Evolutionary conservation across 106 monocot species (phyloP).

Genomic region (Dendrobium huoshanense): DNA sequence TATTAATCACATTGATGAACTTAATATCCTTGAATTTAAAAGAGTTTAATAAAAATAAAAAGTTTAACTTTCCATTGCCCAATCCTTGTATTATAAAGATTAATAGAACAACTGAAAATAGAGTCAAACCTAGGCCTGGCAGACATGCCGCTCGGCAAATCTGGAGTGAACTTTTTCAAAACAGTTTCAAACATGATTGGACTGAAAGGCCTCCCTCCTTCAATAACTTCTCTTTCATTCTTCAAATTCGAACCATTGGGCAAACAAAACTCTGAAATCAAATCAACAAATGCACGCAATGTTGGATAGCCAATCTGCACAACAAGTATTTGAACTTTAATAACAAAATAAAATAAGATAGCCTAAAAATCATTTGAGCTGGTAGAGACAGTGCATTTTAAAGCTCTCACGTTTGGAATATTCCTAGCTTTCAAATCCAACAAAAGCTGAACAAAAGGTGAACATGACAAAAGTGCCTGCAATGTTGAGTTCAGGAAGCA

Average conservation of each 20-base stretch:
- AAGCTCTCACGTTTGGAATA: constrained; percentile 62
- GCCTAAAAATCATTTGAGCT: not conserved
- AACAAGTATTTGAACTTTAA: not conserved
- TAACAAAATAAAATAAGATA: constrained; percentile 3
- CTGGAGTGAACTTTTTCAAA: constrained; percentile 69
- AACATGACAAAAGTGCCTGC: constrained; percentile 87
- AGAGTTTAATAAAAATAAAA: not conserved
- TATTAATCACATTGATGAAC: not conserved
- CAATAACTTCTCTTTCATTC: constrained; percentile 26
- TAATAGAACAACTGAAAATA: constrained; percentile 2
- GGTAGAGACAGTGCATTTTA: not conserved
- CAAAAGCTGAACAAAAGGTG: constrained; percentile 75
- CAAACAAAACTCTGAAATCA: constrained; percentile 68
- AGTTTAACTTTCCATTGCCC: not conserved
- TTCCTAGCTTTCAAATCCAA: constrained; percentile 43
- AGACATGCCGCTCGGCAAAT: constrained; percentile 40
- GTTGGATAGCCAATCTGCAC: constrained; percentile 72
- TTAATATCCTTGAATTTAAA: not conserved
- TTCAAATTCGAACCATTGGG: constrained; percentile 38
- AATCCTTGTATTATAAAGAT: not conserved
- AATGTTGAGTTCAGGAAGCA: constrained; percentile 95
- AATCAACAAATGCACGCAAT: constrained; percentile 75
- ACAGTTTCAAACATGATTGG: constrained; percentile 85
- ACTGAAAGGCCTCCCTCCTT: constrained; percentile 58
- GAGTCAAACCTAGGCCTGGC: constrained; percentile 74